phyloP scores from a whole-genome alignment of 2,329 filamentous ascomycete genomes.

The Aspergillus sojae region DNA sequence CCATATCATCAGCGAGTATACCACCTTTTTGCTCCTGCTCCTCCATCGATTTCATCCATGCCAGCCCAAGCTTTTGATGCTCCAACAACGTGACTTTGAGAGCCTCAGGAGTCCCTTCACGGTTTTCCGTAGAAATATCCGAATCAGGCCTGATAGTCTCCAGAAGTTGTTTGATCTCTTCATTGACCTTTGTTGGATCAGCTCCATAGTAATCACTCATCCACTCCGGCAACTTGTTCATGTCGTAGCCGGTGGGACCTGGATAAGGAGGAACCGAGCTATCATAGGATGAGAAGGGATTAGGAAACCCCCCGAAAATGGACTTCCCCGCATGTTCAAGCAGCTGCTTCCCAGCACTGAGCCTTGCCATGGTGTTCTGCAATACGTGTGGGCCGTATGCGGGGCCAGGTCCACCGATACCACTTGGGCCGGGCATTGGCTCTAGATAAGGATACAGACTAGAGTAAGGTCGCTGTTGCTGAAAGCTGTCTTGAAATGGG shows the following conservation, averaged over 20 bases:
- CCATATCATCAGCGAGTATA: constrained; percentile 81
- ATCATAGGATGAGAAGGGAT: constrained; percentile 5
- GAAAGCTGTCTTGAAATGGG: background rate
- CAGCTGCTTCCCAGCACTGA: constrained; percentile 19
- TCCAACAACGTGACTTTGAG: constrained; percentile 72
- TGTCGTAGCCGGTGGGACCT: background rate
- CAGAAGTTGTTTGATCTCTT: constrained; percentile 71
- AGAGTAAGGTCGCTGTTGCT: background rate
- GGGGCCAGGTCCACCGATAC: constrained; percentile 4
- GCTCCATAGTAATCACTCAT: constrained; percentile 22
- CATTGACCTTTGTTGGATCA: constrained; percentile 57
- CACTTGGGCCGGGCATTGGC: constrained; percentile 8
- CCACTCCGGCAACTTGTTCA: constrained; percentile 8
- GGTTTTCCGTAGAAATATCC: constrained; percentile 62
- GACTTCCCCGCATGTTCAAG: constrained; percentile 16
- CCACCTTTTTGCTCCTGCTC: constrained; percentile 71
- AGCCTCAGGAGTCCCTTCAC: constrained; percentile 69
- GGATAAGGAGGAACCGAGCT: background rate
- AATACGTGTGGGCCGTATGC: constrained; percentile 20
- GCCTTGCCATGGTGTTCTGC: constrained; percentile 24
- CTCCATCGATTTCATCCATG: constrained; percentile 77
- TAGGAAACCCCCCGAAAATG: constrained; percentile 9
- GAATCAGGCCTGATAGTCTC: constrained; percentile 74
- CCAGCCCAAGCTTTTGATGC: constrained; percentile 77
- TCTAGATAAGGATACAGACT: background rate